Percentiles rank a stretch among this genome's conserved stretches.
Conservation (phyloP, 2,329 filamentous ascomycete species). For the Sclerotinia spermophila region DNA sequence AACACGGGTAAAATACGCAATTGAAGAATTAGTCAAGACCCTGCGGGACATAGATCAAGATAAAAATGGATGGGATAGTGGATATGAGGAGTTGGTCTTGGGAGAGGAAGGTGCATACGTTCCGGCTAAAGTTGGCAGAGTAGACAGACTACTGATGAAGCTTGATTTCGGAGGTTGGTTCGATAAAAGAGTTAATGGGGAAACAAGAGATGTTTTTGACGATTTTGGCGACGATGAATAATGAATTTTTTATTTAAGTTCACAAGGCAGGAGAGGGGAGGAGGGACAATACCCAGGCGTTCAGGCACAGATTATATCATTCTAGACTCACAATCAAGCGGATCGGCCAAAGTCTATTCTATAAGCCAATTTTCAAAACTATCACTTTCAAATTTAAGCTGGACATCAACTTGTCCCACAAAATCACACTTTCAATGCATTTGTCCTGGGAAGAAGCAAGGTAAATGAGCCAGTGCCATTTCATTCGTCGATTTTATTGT, state of each 20-base stretch:
- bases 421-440: not conserved
- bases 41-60: conserved; percentile 53
- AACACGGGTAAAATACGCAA: conserved; percentile 60
- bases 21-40: conserved; percentile 57
- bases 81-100: conserved; percentile 35
- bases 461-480: not conserved
- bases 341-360: not conserved
- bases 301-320: not conserved
- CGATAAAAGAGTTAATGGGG: conserved; percentile 26
- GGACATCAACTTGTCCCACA: not conserved
- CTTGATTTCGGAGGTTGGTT: conserved; percentile 55
- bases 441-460: not conserved
- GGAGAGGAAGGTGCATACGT: conserved; percentile 55
- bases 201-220: conserved; percentile 27
- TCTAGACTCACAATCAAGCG: not conserved
- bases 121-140: conserved; percentile 69
- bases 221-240: conserved; percentile 25
- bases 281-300: conserved; percentile 8
- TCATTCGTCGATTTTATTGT: not conserved
- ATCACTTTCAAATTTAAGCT: not conserved
- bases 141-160: conserved; percentile 88
- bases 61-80: conserved; percentile 37
- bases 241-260: not conserved
- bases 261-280: not conserved
- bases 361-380: not conserved